phyloP scores from a whole-genome alignment of 805 yeast species.

The Candida succiphila region DNA sequence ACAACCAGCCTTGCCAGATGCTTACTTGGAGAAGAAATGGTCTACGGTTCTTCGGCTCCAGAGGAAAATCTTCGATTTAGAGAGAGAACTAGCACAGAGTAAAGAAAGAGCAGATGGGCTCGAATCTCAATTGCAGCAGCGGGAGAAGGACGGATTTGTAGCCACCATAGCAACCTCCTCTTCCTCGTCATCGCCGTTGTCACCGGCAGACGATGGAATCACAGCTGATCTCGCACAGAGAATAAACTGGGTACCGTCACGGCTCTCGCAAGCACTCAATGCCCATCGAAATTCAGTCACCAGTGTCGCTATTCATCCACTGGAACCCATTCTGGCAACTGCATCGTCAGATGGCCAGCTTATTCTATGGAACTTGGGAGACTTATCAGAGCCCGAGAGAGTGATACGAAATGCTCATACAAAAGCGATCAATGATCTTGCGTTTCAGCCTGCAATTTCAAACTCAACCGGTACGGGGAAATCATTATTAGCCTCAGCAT shows the following conservation, averaged over 20 bases:
- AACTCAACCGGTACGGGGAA: conserved; percentile 6
- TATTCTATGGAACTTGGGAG: conserved; percentile 61
- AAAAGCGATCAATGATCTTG: conserved; percentile 48
- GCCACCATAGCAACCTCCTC: too few relatives aligned
- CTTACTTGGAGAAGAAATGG: conserved; percentile 71
- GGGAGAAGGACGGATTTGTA: not conserved
- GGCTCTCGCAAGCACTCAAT: conserved; percentile 31
- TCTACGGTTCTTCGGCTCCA: conserved; percentile 74
- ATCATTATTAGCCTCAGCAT: conserved; percentile 36
- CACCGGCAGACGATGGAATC: too few relatives aligned
- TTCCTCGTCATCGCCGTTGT: too few relatives aligned
- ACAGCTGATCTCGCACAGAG: too few relatives aligned
- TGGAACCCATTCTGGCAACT: conserved; percentile 50
- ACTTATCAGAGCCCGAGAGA: conserved; percentile 48
- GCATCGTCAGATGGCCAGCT: conserved; percentile 69
- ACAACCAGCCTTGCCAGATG: conserved; percentile 20
- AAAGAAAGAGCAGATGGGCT: not conserved
- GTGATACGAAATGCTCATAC: conserved; percentile 65
- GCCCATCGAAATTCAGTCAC: conserved; percentile 56
- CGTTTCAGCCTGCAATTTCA: conserved; percentile 37
- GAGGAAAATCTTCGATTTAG: conserved; percentile 60
- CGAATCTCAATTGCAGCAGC: not conserved
- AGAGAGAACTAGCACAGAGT: conserved; percentile 33
- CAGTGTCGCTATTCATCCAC: conserved; percentile 63
- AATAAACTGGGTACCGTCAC: conserved; percentile 55